Conservation (phyloP, 768 basidiomycete species). For the Pisolithus albus region DNA sequence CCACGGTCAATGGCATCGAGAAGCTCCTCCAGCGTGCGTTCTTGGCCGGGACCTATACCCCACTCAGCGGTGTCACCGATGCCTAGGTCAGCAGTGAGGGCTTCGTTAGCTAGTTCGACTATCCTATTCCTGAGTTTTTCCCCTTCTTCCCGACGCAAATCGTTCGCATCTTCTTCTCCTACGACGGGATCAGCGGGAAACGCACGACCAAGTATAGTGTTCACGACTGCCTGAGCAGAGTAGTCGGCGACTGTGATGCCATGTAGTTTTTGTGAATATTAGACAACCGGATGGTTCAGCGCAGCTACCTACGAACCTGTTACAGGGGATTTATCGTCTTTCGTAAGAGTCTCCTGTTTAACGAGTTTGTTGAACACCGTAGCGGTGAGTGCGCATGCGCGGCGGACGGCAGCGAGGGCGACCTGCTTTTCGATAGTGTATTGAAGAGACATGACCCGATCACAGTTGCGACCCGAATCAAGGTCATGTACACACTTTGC, state of each 20-base stretch:
- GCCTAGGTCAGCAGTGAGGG: conserved; percentile 48
- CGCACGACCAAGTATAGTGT: conserved; percentile 62
- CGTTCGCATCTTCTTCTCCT: conserved; percentile 89
- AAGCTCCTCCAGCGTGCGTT: conserved; percentile 50
- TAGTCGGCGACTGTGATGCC: conserved; percentile 75
- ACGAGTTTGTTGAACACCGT: conserved; percentile 83
- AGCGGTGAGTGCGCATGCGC: conserved; percentile 79
- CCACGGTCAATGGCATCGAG: conserved; percentile 85
- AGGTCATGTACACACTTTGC: background rate
- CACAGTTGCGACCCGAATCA: background rate
- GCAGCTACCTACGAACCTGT: conserved; percentile 46
- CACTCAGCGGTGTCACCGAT: conserved; percentile 56
- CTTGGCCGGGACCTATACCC: conserved; percentile 62
- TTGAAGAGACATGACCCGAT: conserved; percentile 39
- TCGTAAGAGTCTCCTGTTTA: conserved; percentile 78
- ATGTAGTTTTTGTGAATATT: no score
- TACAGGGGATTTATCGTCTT: conserved; percentile 89
- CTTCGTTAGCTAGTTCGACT: conserved; percentile 75
- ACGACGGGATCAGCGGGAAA: conserved; percentile 88
- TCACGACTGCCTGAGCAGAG: conserved; percentile 88
- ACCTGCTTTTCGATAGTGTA: conserved; percentile 69
- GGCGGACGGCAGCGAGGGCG: conserved; percentile 78
- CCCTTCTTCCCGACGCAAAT: conserved; percentile 50
- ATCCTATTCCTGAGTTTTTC: conserved; percentile 54
- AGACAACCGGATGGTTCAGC: no score